phyloP scores from a whole-genome alignment of 2,329 filamentous ascomycete genomes.

The Neofusicoccum kwambonambiense region DNA sequence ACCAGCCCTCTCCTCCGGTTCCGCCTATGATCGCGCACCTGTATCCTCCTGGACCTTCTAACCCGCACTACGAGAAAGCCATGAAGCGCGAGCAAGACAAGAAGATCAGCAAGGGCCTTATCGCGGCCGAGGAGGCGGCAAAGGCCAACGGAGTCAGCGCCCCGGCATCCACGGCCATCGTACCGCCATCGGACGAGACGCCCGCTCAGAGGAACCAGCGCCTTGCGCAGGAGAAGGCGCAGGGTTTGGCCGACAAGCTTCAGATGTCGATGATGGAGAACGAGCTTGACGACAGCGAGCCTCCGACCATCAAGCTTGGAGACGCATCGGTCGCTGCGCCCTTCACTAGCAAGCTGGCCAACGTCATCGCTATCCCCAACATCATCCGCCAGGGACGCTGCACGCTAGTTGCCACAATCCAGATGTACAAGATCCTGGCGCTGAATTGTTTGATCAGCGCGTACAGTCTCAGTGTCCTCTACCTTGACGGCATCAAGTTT shows the following conservation, averaged over 20 bases:
- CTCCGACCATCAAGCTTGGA: constrained; percentile 92
- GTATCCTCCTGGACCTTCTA: constrained; percentile 84
- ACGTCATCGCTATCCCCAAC: constrained; percentile 95
- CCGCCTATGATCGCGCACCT: constrained; percentile 90
- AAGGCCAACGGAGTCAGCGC: constrained; percentile 19
- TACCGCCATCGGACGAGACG: constrained; percentile 55
- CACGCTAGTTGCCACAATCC: constrained; percentile 95
- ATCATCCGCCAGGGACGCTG: constrained; percentile 97
- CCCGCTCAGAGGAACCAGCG: constrained; percentile 53
- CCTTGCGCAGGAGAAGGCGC: constrained; percentile 60
- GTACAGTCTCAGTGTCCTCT: constrained; percentile 93
- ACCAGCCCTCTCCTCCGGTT: constrained; percentile 87
- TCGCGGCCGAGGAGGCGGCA: constrained; percentile 39
- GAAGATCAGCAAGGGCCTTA: constrained; percentile 65
- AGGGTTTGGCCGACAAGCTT: constrained; percentile 80
- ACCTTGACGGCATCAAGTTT: constrained; percentile 98
- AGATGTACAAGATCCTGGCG: constrained; percentile 99
- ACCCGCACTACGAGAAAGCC: constrained; percentile 93
- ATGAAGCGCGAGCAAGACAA: constrained; percentile 79
- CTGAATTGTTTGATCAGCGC: constrained; percentile 97
- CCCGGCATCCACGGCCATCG: constrained; percentile 57
- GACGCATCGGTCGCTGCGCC: constrained; percentile 96
- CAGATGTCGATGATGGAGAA: constrained; percentile 85
- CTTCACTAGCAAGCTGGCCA: constrained; percentile 95
- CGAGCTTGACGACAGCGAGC: constrained; percentile 84